Conservation (phyloP, 2,329 filamentous ascomycete genomes). For the Colletotrichum camelliae region DNA sequence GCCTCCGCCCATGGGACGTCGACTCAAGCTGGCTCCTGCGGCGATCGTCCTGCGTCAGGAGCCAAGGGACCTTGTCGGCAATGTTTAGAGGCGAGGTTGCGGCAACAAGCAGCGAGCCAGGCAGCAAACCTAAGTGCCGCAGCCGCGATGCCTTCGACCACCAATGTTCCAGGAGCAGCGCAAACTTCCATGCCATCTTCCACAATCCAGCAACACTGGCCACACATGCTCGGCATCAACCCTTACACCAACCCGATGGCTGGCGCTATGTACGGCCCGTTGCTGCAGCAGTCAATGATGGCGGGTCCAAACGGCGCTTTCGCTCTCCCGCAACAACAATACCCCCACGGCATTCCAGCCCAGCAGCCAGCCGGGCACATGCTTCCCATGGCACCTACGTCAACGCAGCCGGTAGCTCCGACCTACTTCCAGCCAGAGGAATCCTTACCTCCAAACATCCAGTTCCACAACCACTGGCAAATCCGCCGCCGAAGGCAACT, state of each 20-base stretch:
- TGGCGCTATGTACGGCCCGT: conserved; percentile 4
- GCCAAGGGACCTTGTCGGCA: conserved; percentile 16
- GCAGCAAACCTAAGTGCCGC: neutral
- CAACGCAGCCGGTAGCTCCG: neutral
- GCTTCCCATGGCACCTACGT: neutral
- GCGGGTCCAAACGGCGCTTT: neutral
- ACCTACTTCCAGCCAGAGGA: neutral
- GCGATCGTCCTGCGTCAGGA: neutral
- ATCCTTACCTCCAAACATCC: neutral
- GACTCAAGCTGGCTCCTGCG: neutral
- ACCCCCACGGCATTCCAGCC: neutral
- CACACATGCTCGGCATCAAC: conserved; percentile 6
- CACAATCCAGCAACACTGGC: conserved; percentile 9
- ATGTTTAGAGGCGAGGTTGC: conserved; percentile 16
- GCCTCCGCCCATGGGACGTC: neutral
- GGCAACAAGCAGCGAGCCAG: conserved; percentile 15
- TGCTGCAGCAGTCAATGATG: conserved; percentile 15
- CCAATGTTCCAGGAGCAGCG: neutral
- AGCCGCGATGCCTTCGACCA: neutral
- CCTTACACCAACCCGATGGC: conserved; percentile 15
- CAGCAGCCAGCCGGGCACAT: neutral
- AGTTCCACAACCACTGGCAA: neutral
- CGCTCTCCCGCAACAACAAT: neutral
- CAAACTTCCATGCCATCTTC: neutral
- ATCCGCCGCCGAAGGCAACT: conserved; percentile 12